Evolutionary conservation across 2,329 filamentous ascomycete genomes (phyloP).

Genomic region (Tolypocladium paradoxum): DNA sequence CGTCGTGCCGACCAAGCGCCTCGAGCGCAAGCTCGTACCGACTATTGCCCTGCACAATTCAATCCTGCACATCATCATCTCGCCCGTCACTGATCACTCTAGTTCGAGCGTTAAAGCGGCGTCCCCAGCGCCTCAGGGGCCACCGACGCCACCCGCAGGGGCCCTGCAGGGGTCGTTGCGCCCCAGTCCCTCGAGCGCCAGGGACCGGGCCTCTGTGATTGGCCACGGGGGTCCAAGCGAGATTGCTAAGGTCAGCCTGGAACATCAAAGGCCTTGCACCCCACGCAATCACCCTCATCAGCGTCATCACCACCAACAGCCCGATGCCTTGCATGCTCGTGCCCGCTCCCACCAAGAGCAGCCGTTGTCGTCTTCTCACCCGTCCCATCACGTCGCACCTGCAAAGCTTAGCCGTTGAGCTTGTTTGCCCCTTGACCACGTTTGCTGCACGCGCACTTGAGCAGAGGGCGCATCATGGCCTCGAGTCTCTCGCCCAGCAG

Average conservation of each 20-base stretch:
- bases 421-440: not conserved
- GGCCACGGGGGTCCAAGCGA: not conserved
- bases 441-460: no score
- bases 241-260: slow-evolving; percentile 8
- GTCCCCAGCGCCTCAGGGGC: not conserved
- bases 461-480: no score
- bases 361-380: no score
- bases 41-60: not conserved
- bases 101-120: not conserved
- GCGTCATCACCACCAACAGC: not conserved
- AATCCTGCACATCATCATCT: not conserved
- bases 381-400: no score
- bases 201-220: not conserved
- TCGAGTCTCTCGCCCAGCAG: not conserved
- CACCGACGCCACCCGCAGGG: no score
- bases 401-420: not conserved
- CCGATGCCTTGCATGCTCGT: not conserved
- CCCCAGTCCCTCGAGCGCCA: not conserved
- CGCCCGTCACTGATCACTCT: not conserved
- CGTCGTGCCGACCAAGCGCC: no score
- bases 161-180: not conserved
- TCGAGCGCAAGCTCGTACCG: not conserved
- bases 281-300: no score
- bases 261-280: not conserved
- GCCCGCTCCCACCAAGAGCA: no score